A percentile compares a stretch with the other conserved stretches of the same genome.
These are phyloP conservation scores for Pleurotus pulmonarius DNA, from an alignment of 768 basidiomycete genomes.

Conservation along the genomic window DNA sequence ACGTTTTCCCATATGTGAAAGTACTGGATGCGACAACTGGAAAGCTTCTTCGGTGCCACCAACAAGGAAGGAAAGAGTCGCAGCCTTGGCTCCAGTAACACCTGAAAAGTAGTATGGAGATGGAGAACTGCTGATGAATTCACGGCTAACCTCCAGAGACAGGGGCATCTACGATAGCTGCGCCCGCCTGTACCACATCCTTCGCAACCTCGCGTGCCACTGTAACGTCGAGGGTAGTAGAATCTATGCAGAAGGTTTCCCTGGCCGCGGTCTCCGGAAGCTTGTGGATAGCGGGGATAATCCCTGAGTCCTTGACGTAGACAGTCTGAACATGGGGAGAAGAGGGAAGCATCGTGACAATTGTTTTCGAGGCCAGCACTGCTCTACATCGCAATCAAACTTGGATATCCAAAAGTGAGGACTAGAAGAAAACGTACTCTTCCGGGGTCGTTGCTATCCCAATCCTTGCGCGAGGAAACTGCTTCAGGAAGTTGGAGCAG, in stretches of 20 bases:
- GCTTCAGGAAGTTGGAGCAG: conserved; percentile 44
- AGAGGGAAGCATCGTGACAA: conserved; percentile 91
- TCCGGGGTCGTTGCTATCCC: conserved; percentile 60
- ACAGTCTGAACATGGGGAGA: conserved; percentile 83
- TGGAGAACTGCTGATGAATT: conserved; percentile 1
- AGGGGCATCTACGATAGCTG: conserved; percentile 86
- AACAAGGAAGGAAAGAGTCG: conserved; percentile 87
- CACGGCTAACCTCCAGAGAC: conserved; percentile 78
- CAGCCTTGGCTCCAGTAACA: conserved; percentile 83
- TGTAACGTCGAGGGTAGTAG: conserved; percentile 83
- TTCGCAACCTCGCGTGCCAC: conserved; percentile 65
- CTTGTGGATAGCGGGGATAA: conserved; percentile 58
- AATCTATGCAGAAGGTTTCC: conserved; percentile 76
- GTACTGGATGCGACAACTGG: conserved; percentile 49
- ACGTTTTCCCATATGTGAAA: conserved; percentile 74
- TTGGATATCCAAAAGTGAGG: conserved; percentile 8
- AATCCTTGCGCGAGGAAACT: conserved; percentile 59
- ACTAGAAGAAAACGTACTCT: conserved; percentile 51
- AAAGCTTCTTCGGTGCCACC: conserved; percentile 69
- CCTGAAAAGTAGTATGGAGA: conserved; percentile 37
- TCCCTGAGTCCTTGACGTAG: conserved; percentile 52
- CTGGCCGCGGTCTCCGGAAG: conserved; percentile 34
- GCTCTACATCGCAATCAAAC: conserved; percentile 42
- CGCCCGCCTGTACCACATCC: conserved; percentile 50
- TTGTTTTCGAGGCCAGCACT: conserved; percentile 53